A percentile compares a stretch with the other conserved stretches of the same genome.
Conservation (phyloP, 768 basidiomycete genomes). For the Heimioporus sp. region DNA sequence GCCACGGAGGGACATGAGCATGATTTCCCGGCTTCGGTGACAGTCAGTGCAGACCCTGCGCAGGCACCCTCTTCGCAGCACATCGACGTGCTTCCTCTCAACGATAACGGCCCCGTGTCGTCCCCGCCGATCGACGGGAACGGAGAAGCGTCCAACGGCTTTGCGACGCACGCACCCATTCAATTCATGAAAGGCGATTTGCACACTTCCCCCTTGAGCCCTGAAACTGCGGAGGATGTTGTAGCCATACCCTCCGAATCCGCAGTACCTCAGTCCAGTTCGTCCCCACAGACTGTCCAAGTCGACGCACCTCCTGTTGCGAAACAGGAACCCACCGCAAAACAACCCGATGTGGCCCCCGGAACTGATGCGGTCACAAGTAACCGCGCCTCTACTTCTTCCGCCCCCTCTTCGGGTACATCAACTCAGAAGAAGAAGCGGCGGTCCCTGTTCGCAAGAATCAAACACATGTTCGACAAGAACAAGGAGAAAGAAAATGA, state of each 20-base stretch:
- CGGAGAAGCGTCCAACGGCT: slow-evolving; percentile 5
- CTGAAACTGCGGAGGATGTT: slow-evolving; percentile 1
- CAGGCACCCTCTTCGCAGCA: slow-evolving; percentile 10
- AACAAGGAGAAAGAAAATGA: slow-evolving; percentile 37
- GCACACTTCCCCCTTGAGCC: background rate
- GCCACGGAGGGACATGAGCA: slow-evolving; percentile 17
- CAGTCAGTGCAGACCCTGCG: background rate
- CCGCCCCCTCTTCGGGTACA: slow-evolving; percentile 36
- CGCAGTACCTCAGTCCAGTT: background rate
- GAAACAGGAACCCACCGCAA: background rate
- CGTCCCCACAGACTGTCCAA: background rate
- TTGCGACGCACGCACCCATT: slow-evolving; percentile 20
- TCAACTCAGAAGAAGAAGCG: slow-evolving; percentile 50
- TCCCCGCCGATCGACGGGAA: slow-evolving; percentile 9
- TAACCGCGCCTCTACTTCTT: slow-evolving; percentile 5
- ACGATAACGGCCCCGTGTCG: slow-evolving; percentile 28
- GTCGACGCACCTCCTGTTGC: background rate
- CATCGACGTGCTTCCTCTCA: slow-evolving; percentile 35
- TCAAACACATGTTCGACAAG: slow-evolving; percentile 52
- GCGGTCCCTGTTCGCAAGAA: slow-evolving; percentile 50
- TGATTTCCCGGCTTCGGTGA: slow-evolving; percentile 3
- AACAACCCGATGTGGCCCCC: background rate
- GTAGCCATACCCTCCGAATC: background rate
- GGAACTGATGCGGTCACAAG: background rate
- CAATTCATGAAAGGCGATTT: slow-evolving; percentile 3